A percentile compares a stretch with the other conserved stretches of the same genome.
Conservation (phyloP, 192 early-diverging fungal species). For the Chytriomyces hyalinus region DNA sequence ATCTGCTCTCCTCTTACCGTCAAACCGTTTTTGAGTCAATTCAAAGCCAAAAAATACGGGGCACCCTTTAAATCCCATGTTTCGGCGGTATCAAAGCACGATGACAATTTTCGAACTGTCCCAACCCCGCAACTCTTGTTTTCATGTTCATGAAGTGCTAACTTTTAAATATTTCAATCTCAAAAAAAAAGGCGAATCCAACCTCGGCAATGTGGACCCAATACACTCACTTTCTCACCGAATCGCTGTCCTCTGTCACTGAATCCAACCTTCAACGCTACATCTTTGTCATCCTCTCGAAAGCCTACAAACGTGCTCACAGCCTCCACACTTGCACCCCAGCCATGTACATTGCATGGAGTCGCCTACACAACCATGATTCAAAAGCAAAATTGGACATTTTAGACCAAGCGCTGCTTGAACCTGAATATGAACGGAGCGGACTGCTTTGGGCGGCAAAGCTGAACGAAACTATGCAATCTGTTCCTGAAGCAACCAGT, state of each 20-base stretch:
- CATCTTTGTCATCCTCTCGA: slow-evolving; percentile 61
- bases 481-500: slow-evolving; percentile 45
- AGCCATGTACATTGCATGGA: slow-evolving; percentile 60
- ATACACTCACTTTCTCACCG: slow-evolving; percentile 67
- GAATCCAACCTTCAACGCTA: slow-evolving; percentile 67
- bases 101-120: slow-evolving; percentile 7
- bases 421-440: slow-evolving; percentile 42
- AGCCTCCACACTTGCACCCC: slow-evolving; percentile 50
- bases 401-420: slow-evolving; percentile 32
- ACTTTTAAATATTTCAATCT: too few relatives aligned
- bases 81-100: slow-evolving; percentile 9
- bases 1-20: slow-evolving; percentile 11
- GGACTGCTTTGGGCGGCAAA: slow-evolving; percentile 49
- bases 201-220: slow-evolving; percentile 62
- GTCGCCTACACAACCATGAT: slow-evolving; percentile 46
- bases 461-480: slow-evolving; percentile 33
- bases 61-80: neutral
- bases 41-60: neutral
- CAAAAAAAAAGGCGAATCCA: slow-evolving; percentile 34
- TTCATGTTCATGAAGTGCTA: neutral
- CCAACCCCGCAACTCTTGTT: neutral
- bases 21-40: neutral
- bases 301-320: slow-evolving; percentile 55
- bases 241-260: slow-evolving; percentile 46
- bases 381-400: slow-evolving; percentile 31